A percentile compares a stretch with the other conserved stretches of the same genome.
These are phyloP conservation scores for Hyaloperonospora brassicae DNA, from an alignment of 352 stramenopile species.

Conservation along the genomic window DNA sequence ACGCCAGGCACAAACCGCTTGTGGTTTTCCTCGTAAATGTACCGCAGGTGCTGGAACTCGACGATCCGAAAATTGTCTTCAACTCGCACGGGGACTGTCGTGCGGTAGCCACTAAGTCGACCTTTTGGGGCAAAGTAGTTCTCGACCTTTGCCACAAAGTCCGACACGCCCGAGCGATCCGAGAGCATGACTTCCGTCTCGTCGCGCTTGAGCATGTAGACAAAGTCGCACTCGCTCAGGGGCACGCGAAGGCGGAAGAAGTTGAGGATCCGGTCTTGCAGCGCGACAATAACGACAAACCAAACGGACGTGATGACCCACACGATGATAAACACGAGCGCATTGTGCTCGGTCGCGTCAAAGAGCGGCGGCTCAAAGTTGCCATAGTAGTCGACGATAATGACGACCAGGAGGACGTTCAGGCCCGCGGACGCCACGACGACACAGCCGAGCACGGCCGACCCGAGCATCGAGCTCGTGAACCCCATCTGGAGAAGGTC, in stretches of 20 bases:
- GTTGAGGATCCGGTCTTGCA: conserved; percentile 21
- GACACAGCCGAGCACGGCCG: conserved; percentile 23
- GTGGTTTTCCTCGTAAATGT: conserved; percentile 27
- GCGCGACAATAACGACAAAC: conserved; percentile 22
- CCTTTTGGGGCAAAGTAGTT: conserved; percentile 11
- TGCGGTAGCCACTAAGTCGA: conserved; percentile 19
- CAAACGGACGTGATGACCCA: conserved; percentile 27
- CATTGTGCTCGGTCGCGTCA: conserved; percentile 16
- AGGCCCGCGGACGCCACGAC: conserved; percentile 1
- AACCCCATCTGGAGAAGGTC: conserved; percentile 23
- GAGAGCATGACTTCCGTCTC: conserved; percentile 27
- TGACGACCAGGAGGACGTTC: conserved; percentile 21
- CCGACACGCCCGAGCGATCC: conserved; percentile 24
- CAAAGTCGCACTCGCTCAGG: conserved; percentile 25
- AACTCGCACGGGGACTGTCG: conserved; percentile 24
- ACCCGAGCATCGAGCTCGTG: conserved; percentile 11
- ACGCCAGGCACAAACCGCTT: conserved; percentile 21
- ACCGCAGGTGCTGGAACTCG: conserved; percentile 42
- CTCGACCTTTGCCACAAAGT: conserved; percentile 25
- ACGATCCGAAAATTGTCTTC: conserved; percentile 16
- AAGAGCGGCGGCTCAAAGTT: conserved; percentile 26
- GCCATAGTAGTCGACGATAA: conserved; percentile 34
- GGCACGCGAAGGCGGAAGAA: conserved; percentile 26
- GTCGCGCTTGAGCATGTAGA: conserved; percentile 29
- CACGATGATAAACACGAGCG: conserved; percentile 28